Conservation (phyloP, 192 early-diverging fungal species). For the Spinellus fusiger region DNA sequence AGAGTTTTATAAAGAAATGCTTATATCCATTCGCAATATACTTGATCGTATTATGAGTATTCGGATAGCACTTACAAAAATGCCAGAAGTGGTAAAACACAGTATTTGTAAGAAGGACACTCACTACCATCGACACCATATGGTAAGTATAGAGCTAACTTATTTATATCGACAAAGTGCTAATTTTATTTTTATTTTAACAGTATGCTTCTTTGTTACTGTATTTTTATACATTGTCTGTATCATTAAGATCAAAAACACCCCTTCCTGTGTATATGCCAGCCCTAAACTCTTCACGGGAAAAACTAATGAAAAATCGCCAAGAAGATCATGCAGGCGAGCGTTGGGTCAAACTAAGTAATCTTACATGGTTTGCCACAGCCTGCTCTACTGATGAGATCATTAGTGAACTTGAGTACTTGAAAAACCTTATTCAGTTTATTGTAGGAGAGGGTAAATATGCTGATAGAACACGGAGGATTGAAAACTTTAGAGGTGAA, state of each 20-base stretch:
- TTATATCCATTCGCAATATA: constrained; percentile 57
- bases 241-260: constrained; percentile 62
- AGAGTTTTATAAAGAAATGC: constrained; percentile 56
- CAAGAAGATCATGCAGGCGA: neutral
- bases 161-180: neutral
- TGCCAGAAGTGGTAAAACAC: constrained; percentile 34
- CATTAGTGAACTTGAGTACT: constrained; percentile 35
- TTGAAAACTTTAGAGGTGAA: neutral
- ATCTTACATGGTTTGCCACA: constrained; percentile 35
- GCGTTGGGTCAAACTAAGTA: constrained; percentile 20
- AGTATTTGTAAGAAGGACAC: constrained; percentile 30
- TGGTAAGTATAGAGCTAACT: constrained; percentile 33
- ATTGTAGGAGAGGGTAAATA: constrained; percentile 30
- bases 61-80: constrained; percentile 38
- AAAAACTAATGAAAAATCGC: constrained; percentile 26
- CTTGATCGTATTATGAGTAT: constrained; percentile 67
- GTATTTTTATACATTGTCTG: constrained; percentile 66
- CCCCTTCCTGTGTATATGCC: constrained; percentile 71
- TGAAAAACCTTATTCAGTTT: constrained; percentile 22
- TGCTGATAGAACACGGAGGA: constrained; percentile 12
- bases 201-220: constrained; percentile 56
- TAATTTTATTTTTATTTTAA: neutral
- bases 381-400: constrained; percentile 31
- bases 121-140: constrained; percentile 38
- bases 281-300: constrained; percentile 39